Evolutionary conservation across 1,139 yeast genomes (phyloP), one percentile per base, ranked within the genome.

Genomic region (Blastobotrys arbuscula): DNA sequence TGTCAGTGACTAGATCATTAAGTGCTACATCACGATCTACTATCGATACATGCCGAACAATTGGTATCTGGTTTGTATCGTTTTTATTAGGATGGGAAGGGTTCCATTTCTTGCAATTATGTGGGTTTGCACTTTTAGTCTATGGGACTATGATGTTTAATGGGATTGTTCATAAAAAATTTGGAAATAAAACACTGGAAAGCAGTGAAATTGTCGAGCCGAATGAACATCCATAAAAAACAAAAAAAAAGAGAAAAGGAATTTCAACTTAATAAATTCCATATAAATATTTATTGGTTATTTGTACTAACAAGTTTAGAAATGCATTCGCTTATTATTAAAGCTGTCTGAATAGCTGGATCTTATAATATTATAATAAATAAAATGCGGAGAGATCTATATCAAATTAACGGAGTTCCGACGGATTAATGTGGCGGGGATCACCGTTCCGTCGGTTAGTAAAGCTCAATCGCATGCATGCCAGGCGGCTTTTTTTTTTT

Each of bases 11-110:
- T 2, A 75, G 77, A 46, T 67, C 70, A 45, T 65, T 84, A 47
- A 81, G 85, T 47, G 95, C 95, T 33, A 85, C 95, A 0, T 75
- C 92, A 2, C 73, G 95, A 60, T 80, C 89, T 18, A 86, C 95
- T 1, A 77, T 86, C 42, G 95, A 86, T 60, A 82, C 90, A 0
- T 82, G 86, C 54, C 74, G 95, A 58, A 85, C 95, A 0, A 68
- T 84, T 39, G 68, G 84, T 37, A 90, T 86, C 19, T 86, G 95
- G 95, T 46, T 81, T 1, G 75, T 83, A n/a, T 87, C 94, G 0
- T 68, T 85, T 50, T 48, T 67, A n/a, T 63, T 85, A 58, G 94
- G 94, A 2, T 86, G 95, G 95, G 95, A 86, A 65, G 59, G 72
- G 0, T 85, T 84, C 68, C 73, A 74, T 33, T 62, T 70, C 35